phyloP scores from a whole-genome alignment of 148 eudicot genomes.

The Amaranthus hypochondriacus region DNA sequence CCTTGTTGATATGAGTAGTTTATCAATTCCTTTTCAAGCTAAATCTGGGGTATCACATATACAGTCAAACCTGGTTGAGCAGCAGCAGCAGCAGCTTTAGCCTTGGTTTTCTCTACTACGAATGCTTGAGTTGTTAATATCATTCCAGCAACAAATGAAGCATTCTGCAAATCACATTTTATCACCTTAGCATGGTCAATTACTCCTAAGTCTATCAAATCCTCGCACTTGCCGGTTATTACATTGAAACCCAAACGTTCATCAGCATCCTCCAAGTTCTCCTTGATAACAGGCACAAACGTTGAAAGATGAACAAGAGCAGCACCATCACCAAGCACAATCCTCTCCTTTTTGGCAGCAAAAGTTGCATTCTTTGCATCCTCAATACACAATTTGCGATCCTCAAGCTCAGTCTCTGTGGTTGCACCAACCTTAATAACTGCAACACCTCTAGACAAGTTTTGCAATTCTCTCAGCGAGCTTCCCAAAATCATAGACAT shows the following conservation, averaged over 20 bases:
- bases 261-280: slow-evolving; percentile 67
- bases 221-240: slow-evolving; percentile 77
- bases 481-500: slow-evolving; percentile 79
- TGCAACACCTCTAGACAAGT: slow-evolving; percentile 83
- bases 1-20: too few relatives aligned
- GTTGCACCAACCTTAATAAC: slow-evolving; percentile 97
- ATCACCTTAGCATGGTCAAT: slow-evolving; percentile 94
- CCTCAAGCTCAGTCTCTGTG: slow-evolving; percentile 90
- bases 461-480: slow-evolving; percentile 95
- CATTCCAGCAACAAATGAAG: slow-evolving; percentile 95
- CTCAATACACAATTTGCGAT: slow-evolving; percentile 85
- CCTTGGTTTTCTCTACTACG: slow-evolving; percentile 78
- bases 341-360: slow-evolving; percentile 95
- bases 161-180: slow-evolving; percentile 81
- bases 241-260: slow-evolving; percentile 91
- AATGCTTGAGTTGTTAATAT: slow-evolving; percentile 91
- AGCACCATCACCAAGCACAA: slow-evolving; percentile 96
- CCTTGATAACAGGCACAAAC: slow-evolving; percentile 79
- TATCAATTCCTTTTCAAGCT: too few relatives aligned
- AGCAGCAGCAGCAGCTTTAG: slow-evolving; percentile 42
- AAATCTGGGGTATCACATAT: neutral
- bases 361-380: slow-evolving; percentile 98
- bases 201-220: slow-evolving; percentile 71
- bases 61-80: slow-evolving; percentile 56
- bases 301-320: slow-evolving; percentile 87